A percentile compares a stretch with the other conserved stretches of the same genome.
These are phyloP conservation scores for Debaryomyces udenii DNA, from an alignment of 1,139 yeast species.

Conservation along the genomic window DNA sequence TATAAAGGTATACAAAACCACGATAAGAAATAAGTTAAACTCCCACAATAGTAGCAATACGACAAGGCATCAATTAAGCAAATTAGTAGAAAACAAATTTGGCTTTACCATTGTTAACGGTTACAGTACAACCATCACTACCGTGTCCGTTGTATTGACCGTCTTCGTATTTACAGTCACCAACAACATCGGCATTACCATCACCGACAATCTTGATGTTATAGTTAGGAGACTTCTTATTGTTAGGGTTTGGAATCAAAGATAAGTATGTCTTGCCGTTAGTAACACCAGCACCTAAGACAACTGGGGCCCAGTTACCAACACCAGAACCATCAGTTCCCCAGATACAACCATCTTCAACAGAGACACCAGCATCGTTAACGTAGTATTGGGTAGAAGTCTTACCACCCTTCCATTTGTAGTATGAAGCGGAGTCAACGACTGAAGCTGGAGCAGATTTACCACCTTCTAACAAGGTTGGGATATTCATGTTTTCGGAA, in stretches of 20 bases:
- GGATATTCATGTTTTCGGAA: conserved; percentile 96
- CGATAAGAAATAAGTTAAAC: conserved; percentile 8
- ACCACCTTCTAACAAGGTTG: conserved; percentile 80
- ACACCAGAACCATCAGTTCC: conserved; percentile 76
- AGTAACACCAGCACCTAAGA: conserved; percentile 89
- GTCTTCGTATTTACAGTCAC: conserved; percentile 77
- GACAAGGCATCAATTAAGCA: not conserved
- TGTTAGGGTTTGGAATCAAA: conserved; percentile 94
- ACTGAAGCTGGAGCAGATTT: conserved; percentile 67
- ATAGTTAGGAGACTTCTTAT: conserved; percentile 73
- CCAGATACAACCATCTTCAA: conserved; percentile 92
- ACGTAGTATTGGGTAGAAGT: conserved; percentile 97
- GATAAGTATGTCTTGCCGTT: conserved; percentile 83
- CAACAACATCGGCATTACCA: conserved; percentile 63
- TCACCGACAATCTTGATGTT: conserved; percentile 82
- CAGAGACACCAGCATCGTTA: conserved; percentile 91
- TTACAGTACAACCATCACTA: conserved; percentile 87
- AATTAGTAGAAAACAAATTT: conserved; percentile 59
- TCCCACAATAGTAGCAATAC: conserved; percentile 7
- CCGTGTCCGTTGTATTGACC: conserved; percentile 75
- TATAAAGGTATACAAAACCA: conserved; percentile 10
- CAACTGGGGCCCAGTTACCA: conserved; percentile 99
- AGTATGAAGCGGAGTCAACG: conserved; percentile 77
- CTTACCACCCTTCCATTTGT: conserved; percentile 75
- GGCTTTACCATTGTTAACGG: conserved; percentile 83